Base-by-base conservation (phyloP, 352 stramenopile species). In the Pythium rhizo-oryzae region DNA sequence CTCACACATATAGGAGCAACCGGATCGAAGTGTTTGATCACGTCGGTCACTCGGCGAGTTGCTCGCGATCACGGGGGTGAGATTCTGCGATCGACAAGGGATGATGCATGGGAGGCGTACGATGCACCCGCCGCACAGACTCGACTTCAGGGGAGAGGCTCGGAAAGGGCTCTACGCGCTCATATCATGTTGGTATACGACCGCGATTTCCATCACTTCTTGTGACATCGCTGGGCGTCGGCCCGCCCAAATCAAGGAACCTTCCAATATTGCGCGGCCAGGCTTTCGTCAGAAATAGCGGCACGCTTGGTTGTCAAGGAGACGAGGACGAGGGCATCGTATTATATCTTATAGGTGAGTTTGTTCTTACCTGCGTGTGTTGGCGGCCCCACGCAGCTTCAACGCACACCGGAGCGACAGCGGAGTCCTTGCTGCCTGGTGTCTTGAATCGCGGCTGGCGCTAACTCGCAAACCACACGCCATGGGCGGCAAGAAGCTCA, bases 401-500 rank as follows among this genome's bases (percentile, higher is more conserved):
- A 47, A 47, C 6, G 28, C 28, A 33, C 28, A 6, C 28, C 28
- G 28, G 28, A 33, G 28, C 28, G 28, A 33, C 28, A 33, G 28
- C 28, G 28, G 28, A 33, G 28, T 33, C 28, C 28, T 33, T 33
- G 28, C 28, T 33, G 28, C 6, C 28, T 33, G 28, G 28, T 33
- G 28, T 12, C 9, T 43, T 43, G 11, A 12, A 43, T 9, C 37
- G 37, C 37, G 9, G 9, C 46, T 52, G 21, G 49, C 23, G 49
- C n/a, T 35, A 58, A 59, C 4, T 23, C 12, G 25, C 52, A 47
- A 46, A 15, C 6, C 50, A 35, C 23, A 12, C 28, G 12, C 52
- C 41, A 79, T 76, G 72, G 70, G 65, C 49, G 55, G 33, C 51
- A 79, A 72, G 62, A 84, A 87, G 53, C 47, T 79, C 67, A 69